Evolutionary conservation across 257 asterid species (phyloP).

Genomic region (Rauvolfia tetraphylla): DNA sequence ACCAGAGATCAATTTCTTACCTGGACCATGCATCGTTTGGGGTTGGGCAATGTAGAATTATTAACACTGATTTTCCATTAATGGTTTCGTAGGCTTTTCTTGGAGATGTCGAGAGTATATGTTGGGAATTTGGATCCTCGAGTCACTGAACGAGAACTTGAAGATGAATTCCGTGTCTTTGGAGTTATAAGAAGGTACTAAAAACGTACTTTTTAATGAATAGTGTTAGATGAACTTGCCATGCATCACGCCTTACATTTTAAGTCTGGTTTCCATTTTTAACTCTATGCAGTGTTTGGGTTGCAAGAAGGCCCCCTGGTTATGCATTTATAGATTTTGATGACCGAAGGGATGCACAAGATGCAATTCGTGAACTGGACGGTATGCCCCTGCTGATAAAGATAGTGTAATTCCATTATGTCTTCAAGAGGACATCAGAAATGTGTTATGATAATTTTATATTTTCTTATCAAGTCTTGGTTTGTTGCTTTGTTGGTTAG

Average conservation of each 20-base stretch:
- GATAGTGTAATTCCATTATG: background rate
- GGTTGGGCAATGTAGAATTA: background rate
- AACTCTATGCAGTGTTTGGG: slow-evolving; percentile 76
- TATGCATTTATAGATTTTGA: slow-evolving; percentile 91
- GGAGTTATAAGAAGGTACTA: slow-evolving; percentile 84
- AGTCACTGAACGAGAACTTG: slow-evolving; percentile 89
- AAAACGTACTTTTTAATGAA: background rate
- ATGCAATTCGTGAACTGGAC: slow-evolving; percentile 81
- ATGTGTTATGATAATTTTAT: background rate
- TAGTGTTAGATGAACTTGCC: background rate
- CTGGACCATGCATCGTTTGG: background rate
- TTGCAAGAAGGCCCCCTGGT: slow-evolving; percentile 97
- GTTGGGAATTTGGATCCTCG: slow-evolving; percentile 90
- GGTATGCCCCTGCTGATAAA: slow-evolving; percentile 30
- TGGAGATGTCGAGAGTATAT: slow-evolving; percentile 77
- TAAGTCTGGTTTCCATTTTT: background rate
- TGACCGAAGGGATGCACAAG: slow-evolving; percentile 87
- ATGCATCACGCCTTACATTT: background rate
- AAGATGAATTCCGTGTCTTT: slow-evolving; percentile 78
- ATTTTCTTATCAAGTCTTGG: background rate
- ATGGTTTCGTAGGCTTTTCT: slow-evolving; percentile 10
- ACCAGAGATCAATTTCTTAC: background rate
- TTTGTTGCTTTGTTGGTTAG: background rate
- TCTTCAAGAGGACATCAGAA: background rate
- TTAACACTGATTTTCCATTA: background rate